phyloP scores from a whole-genome alignment of 164 flowering plant species.

The Magnolia officinalis region DNA sequence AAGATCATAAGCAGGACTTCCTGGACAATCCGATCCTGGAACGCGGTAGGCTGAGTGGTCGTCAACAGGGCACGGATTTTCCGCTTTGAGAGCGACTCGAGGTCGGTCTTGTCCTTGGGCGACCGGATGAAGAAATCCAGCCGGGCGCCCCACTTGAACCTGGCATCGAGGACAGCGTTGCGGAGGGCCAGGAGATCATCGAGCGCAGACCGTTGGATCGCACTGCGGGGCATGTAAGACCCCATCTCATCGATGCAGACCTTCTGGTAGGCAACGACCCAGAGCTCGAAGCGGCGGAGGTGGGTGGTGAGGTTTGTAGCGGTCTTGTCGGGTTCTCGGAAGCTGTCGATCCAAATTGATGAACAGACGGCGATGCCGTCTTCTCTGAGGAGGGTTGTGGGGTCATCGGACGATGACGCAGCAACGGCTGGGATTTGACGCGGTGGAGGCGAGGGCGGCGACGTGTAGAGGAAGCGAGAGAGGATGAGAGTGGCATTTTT shows the following conservation, averaged over 20 bases:
- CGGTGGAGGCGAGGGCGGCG: conserved; percentile 10
- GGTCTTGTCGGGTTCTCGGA: conserved; percentile 56
- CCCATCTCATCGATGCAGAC: conserved; percentile 82
- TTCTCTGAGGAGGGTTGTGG: conserved; percentile 69
- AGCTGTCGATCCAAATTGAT: conserved; percentile 83
- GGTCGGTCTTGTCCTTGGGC: conserved; percentile 80
- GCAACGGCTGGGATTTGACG: neutral
- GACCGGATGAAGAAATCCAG: conserved; percentile 73
- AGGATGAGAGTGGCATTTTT: conserved; percentile 20
- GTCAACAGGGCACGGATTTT: conserved; percentile 76
- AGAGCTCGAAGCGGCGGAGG: conserved; percentile 72
- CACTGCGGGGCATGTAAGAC: conserved; percentile 67
- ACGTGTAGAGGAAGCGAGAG: conserved; percentile 26
- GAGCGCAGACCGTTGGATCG: conserved; percentile 61
- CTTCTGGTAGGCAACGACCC: conserved; percentile 95
- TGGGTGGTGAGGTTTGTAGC: conserved; percentile 53
- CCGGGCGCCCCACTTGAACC: conserved; percentile 94
- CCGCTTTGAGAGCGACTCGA: conserved; percentile 73
- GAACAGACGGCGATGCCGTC: conserved; percentile 76
- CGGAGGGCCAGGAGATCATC: conserved; percentile 77
- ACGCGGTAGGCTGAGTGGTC: conserved; percentile 73
- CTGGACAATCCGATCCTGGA: conserved; percentile 90
- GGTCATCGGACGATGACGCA: conserved; percentile 51
- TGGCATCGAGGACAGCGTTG: conserved; percentile 83
- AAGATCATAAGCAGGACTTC: conserved; percentile 86